A percentile compares a stretch with the other conserved stretches of the same genome.
Conservation (phyloP, 176 grass and related monocot genomes). For the Cocos nucifera region DNA sequence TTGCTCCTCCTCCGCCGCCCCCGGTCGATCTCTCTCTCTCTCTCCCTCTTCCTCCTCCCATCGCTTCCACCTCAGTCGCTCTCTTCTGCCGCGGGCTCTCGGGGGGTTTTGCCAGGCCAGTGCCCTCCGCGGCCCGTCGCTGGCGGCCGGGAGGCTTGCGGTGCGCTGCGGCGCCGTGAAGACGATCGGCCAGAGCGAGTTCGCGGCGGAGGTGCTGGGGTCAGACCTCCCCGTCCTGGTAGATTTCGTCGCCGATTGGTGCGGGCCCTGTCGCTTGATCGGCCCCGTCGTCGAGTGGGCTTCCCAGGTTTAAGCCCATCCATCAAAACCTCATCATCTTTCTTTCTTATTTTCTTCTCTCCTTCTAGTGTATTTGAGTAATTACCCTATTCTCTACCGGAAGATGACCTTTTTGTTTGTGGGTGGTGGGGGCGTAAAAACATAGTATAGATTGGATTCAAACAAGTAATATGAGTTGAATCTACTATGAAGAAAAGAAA, state of each 20-base stretch:
- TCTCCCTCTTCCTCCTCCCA: too few species aligned
- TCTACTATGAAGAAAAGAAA: too few species aligned
- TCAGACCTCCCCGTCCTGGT: slow-evolving; percentile 86
- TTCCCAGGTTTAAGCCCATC: slow-evolving; percentile 28
- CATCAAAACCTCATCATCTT: too few species aligned
- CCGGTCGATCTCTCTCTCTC: too few species aligned
- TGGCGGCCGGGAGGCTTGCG: slow-evolving; percentile 20
- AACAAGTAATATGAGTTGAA: too few species aligned
- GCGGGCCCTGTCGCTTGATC: slow-evolving; percentile 90
- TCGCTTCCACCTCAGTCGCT: not conserved
- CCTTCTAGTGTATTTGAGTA: too few species aligned
- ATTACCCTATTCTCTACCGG: too few species aligned
- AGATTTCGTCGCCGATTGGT: slow-evolving; percentile 94
- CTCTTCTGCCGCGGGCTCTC: not conserved
- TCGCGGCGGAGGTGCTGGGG: slow-evolving; percentile 59
- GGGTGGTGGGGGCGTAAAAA: too few species aligned
- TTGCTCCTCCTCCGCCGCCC: too few species aligned
- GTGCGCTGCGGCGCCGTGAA: slow-evolving; percentile 51
- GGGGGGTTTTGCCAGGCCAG: not conserved
- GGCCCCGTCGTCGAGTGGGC: slow-evolving; percentile 82
- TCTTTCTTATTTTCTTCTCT: too few species aligned
- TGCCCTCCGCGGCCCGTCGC: slow-evolving; percentile 12
- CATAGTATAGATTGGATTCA: too few species aligned
- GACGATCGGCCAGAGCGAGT: slow-evolving; percentile 54
- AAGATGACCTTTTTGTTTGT: too few species aligned